Base-by-base conservation (phyloP, 2,329 filamentous ascomycete genomes). In the Clonostachys chloroleuca region DNA sequence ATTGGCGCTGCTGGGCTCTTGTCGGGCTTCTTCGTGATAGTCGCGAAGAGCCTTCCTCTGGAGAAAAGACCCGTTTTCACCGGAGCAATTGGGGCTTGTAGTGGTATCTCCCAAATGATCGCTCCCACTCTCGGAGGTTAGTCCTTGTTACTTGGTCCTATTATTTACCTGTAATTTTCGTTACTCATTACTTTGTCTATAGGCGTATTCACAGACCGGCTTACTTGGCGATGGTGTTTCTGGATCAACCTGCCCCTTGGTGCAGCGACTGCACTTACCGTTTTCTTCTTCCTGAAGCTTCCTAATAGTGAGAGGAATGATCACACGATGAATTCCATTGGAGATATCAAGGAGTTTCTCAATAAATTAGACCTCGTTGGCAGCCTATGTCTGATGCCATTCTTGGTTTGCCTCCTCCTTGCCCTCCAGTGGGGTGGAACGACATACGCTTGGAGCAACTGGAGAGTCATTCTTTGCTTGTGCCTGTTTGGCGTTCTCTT, bases 341-440 rank as follows among this genome's bases (percentile, higher is more conserved):
- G 24, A 24, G 5, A 24, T 24, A 48, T 39, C 36, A 18, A 44
- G 33, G 39, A 46, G 18, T 34, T 49, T 8, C 7, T 52, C 4
- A 30, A 6, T 2, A 47, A 51, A 30, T 45, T 54, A 43, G 77
- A 56, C 24, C 45, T 41, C 6, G 30, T 51, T 5, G 55, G 55
- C 6, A 51, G 46, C 2, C 16, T 44, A 3, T 12, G 49, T 17
- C 40, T 57, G 12, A 47, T 51, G 5, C 47, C 51, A n/a, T 35
- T 43, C 44, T 36, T 52, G 14, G 56, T 70, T 41, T 73, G 66
- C 49, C 62, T 73, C 9, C 51, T 74, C 2, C 56, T 75, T 12
- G 70, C 70, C 9, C 58, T 75, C 12, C 66, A 73, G 48, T 74
- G 68, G 69, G 65, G 65, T 41, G 66, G 63, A 13, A 54, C 49